These are phyloP conservation scores for Gnomoniopsis sp. DNA, from an alignment of 2,329 filamentous ascomycete species.

Conservation along the genomic window DNA sequence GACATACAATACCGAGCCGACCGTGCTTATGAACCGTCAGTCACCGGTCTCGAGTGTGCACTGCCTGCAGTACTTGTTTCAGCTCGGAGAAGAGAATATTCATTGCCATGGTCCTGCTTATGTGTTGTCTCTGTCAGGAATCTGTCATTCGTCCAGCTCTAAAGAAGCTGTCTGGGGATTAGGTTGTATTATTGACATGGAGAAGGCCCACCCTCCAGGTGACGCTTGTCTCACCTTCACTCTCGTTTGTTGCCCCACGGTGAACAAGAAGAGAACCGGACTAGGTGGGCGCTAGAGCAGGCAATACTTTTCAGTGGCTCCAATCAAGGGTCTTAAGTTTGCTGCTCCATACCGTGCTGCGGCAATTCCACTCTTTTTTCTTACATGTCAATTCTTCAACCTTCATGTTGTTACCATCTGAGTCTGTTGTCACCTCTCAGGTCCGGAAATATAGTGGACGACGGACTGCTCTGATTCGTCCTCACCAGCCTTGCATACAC, in stretches of 20 bases:
- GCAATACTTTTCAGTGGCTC: background rate
- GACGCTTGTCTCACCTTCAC: slow-evolving; percentile 11
- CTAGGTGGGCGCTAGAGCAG: background rate
- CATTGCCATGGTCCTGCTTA: background rate
- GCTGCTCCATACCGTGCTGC: background rate
- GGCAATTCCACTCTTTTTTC: background rate
- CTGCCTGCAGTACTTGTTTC: background rate
- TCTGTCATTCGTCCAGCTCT: slow-evolving; percentile 3
- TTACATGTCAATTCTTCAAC: background rate
- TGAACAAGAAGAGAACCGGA: slow-evolving; percentile 2
- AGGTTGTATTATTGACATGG: background rate
- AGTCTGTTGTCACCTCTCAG: background rate
- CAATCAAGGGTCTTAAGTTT: background rate
- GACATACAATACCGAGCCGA: background rate
- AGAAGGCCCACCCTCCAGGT: slow-evolving; percentile 3
- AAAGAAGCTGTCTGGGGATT: background rate
- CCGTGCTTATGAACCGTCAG: background rate
- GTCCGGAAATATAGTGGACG: background rate
- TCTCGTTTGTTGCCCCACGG: slow-evolving; percentile 11
- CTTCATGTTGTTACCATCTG: background rate
- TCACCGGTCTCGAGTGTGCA: background rate
- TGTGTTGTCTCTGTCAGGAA: slow-evolving; percentile 6
- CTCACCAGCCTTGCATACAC: background rate
- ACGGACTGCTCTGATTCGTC: background rate
- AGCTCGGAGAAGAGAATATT: background rate